Evolutionary conservation across 2,329 filamentous ascomycete genomes (phyloP).

Genomic region (Lachnellula suecica): DNA sequence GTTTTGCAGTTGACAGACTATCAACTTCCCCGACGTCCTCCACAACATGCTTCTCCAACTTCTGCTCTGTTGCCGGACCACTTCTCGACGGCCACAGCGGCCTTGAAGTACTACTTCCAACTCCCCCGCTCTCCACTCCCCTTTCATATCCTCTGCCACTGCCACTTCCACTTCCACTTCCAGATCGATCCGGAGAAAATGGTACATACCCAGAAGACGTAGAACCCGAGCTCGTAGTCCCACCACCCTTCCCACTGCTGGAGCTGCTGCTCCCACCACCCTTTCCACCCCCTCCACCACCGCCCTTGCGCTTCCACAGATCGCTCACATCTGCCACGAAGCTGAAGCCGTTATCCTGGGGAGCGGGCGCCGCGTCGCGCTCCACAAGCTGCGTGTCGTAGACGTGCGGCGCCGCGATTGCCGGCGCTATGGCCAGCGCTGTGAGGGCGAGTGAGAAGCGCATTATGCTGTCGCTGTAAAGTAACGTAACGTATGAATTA

Average conservation of each 20-base stretch:
- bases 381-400: slow-evolving; percentile 14
- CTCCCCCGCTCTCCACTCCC: slow-evolving; percentile 9
- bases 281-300: slow-evolving; percentile 52
- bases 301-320: slow-evolving; percentile 60
- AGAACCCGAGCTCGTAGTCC: slow-evolving; percentile 11
- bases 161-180: neutral
- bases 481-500: no score
- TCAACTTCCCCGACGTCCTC: neutral
- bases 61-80: no score
- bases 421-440: slow-evolving; percentile 18
- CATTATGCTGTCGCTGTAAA: no score
- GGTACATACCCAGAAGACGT: slow-evolving; percentile 31
- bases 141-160: no score
- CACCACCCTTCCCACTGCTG: slow-evolving; percentile 39
- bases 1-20: neutral
- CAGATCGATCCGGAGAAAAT: slow-evolving; percentile 13
- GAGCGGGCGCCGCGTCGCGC: slow-evolving; percentile 14
- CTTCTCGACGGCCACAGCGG: neutral
- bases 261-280: slow-evolving; percentile 34
- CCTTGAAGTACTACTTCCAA: no score
- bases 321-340: slow-evolving; percentile 31
- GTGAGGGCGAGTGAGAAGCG: slow-evolving; percentile 14
- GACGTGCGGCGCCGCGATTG: slow-evolving; percentile 22
- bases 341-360: neutral
- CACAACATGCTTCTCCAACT: no score